These are phyloP conservation scores for Xylaria sp. DNA, from an alignment of 2,329 filamentous ascomycete species.

Conservation along the genomic window DNA sequence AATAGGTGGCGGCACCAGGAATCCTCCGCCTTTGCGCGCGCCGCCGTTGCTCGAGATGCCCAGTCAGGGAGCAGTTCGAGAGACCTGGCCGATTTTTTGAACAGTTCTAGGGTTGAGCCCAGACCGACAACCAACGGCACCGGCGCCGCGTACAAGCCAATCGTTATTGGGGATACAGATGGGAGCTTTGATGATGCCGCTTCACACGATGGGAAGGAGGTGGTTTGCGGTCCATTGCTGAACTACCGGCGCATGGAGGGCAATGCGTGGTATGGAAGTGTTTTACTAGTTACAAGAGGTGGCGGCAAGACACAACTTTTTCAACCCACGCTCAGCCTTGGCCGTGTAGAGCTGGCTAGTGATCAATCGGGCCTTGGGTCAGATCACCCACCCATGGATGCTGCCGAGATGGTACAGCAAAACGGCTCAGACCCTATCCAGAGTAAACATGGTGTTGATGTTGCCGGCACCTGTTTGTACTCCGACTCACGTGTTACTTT, in stretches of 20 bases:
- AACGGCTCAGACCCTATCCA: conserved; percentile 57
- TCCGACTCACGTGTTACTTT: conserved; percentile 79
- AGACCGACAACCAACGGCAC: conserved; percentile 47
- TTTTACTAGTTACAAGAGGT: conserved; percentile 82
- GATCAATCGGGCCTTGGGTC: conserved; percentile 45
- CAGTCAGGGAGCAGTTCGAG: conserved; percentile 56
- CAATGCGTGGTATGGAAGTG: conserved; percentile 81
- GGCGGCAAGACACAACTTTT: conserved; percentile 68
- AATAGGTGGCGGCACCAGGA: conserved; percentile 73
- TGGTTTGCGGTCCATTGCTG: conserved; percentile 77
- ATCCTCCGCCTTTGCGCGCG: conserved; percentile 65
- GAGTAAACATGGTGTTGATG: conserved; percentile 49
- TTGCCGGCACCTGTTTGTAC: conserved; percentile 71
- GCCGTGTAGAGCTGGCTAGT: conserved; percentile 50
- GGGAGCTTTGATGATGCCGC: conserved; percentile 41
- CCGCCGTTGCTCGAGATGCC: conserved; percentile 55
- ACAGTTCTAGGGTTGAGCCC: conserved; percentile 62
- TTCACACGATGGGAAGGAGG: conserved; percentile 62
- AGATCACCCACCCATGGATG: conserved; percentile 48
- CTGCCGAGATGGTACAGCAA: conserved; percentile 41
- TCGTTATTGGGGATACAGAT: conserved; percentile 57
- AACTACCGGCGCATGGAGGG: conserved; percentile 81
- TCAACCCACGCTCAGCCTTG: conserved; percentile 68
- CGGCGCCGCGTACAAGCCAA: conserved; percentile 57
- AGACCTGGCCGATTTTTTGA: conserved; percentile 67